Conservation (phyloP, 805 yeast species). For the Cyberlindnera suaveolens region DNA sequence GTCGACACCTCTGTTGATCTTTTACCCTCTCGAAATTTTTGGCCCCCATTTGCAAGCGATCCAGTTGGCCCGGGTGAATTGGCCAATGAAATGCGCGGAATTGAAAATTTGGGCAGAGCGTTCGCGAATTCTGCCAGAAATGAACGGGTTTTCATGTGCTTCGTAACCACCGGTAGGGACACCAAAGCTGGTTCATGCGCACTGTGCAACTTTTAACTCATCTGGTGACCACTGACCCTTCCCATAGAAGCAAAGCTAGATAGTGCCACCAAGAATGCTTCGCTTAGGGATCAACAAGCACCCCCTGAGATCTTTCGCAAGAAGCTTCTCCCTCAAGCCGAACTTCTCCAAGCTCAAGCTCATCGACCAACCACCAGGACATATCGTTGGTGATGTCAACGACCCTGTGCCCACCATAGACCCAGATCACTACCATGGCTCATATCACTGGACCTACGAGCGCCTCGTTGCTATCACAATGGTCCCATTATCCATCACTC, state of each 20-base stretch:
- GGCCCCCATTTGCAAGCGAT: background rate
- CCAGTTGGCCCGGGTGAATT: background rate
- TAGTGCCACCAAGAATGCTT: too few species aligned
- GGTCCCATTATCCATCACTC: constrained; percentile 58
- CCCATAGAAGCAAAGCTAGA: too few species aligned
- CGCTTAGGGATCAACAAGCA: too few species aligned
- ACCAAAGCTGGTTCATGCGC: background rate
- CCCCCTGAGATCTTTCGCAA: background rate
- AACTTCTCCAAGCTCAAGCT: constrained; percentile 33
- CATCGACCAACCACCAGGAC: constrained; percentile 67
- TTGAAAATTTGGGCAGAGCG: constrained; percentile 8
- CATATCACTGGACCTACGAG: constrained; percentile 72
- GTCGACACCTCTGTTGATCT: background rate
- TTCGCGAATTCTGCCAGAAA: background rate
- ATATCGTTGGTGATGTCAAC: constrained; percentile 64
- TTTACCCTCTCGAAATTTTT: background rate
- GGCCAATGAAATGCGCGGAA: constrained; percentile 15
- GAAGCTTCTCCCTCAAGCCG: constrained; percentile 18
- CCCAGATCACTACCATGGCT: constrained; percentile 53
- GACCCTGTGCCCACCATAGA: constrained; percentile 63
- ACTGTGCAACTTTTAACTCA: too few species aligned
- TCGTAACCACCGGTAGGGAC: background rate
- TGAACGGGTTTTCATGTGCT: background rate
- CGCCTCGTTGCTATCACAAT: constrained; percentile 52
- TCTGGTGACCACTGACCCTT: too few species aligned